A percentile compares a stretch with the other conserved stretches of the same genome.
These are phyloP conservation scores for Lentinula raphanica DNA, from an alignment of 768 basidiomycete species.

Conservation along the genomic window DNA sequence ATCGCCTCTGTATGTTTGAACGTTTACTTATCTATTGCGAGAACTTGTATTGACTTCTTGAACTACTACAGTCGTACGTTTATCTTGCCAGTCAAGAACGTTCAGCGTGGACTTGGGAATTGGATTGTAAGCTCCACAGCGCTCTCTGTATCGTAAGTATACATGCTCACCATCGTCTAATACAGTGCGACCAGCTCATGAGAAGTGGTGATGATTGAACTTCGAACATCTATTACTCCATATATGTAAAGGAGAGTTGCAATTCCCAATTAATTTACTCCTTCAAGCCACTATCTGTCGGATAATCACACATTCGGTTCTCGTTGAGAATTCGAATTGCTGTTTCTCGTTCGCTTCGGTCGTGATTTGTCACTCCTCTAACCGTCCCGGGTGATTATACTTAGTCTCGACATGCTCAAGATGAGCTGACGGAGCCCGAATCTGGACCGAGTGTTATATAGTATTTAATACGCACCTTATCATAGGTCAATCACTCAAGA, in stretches of 20 bases:
- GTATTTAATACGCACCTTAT: background rate
- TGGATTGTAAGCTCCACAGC: conserved; percentile 51
- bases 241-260: no score
- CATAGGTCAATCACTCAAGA: background rate
- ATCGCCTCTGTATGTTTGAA: conserved; percentile 5
- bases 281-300: no score
- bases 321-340: no score
- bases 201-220: conserved; percentile 21
- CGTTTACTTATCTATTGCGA: conserved; percentile 5
- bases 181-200: conserved; percentile 41
- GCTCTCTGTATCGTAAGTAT: no score
- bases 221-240: no score
- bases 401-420: background rate
- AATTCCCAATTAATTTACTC: no score
- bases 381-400: background rate
- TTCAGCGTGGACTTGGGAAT: conserved; percentile 75
- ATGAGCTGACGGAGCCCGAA: background rate
- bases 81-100: conserved; percentile 64
- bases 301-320: background rate
- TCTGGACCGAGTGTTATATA: background rate
- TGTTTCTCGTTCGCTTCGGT: no score
- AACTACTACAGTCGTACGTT: conserved; percentile 48
- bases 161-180: background rate
- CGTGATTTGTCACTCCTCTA: background rate
- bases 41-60: conserved; percentile 21